Evolutionary conservation across 192 early-diverging fungal species (phyloP).

Genomic region (Coemansia sp.): DNA sequence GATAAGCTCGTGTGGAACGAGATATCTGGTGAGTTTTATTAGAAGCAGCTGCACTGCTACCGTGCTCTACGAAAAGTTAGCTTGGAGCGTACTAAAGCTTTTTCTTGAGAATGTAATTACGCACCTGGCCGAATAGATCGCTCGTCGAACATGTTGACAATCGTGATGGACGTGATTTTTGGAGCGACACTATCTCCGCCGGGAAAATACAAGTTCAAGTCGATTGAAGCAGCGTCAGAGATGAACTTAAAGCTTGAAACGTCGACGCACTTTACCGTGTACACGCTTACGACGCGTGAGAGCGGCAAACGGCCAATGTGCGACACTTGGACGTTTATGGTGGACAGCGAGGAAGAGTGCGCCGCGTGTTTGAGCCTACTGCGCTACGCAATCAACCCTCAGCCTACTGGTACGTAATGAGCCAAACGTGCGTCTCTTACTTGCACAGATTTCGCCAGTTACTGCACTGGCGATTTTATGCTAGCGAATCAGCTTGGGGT

Average conservation of each 20-base stretch:
- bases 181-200: conserved; percentile 48
- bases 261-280: conserved; percentile 55
- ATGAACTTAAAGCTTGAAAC: conserved; percentile 29
- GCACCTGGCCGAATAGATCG: conserved; percentile 21
- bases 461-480: neutral
- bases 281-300: conserved; percentile 43
- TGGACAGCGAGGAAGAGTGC: conserved; percentile 43
- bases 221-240: conserved; percentile 36
- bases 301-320: conserved; percentile 46
- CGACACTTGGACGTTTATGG: conserved; percentile 53
- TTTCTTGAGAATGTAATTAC: neutral
- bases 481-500: neutral
- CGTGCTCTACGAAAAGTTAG: neutral
- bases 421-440: neutral
- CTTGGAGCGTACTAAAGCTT: neutral
- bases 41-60: too few relatives aligned
- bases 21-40: conserved; percentile 33
- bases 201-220: conserved; percentile 52
- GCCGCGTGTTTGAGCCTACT: conserved; percentile 42
- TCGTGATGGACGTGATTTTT: conserved; percentile 49
- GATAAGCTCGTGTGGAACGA: too few relatives aligned
- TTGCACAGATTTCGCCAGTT: neutral
- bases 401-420: conserved; percentile 27
- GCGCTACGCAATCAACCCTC: conserved; percentile 38
- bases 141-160: conserved; percentile 44